Evolutionary conservation across 306 rosid species (phyloP), one percentile per base, ranked within the genome.

Genomic region (Cucurbita pepo): DNA sequence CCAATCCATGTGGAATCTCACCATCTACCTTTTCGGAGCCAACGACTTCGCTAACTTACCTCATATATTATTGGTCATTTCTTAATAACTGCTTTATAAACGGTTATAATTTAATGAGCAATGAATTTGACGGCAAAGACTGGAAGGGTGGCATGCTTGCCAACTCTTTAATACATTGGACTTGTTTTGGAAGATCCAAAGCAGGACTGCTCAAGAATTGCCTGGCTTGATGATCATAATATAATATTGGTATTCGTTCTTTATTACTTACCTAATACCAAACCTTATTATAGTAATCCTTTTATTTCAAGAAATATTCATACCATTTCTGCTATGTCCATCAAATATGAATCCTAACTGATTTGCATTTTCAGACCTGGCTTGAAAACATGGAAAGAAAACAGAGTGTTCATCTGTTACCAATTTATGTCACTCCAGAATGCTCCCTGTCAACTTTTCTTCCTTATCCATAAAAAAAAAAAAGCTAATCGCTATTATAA

Each of bases 131-230:
- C 65, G 81, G 82, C 82, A 82, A 86, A 89, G 82, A 85, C 90
- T 85, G 82, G 88, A 54, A 79, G 30, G 19, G 43, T 76, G 91
- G 86, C 96, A 85, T 87, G 90, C 45, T 80, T 80, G 81, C 84
- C 86, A 81, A 56, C 88, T 76, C 78, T 25, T 69, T 83, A 69
- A 59, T 60, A 75, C 43, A 51, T 76, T 74, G 76, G 40, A 61
- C 60, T 69, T 45, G 45, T 50, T 15, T 52, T 71, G 77, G 65
- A 76, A 21, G 60, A 15, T 69, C 74, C 58, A 69, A 48, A 25
- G 74, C 74, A 69, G 74, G 50, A 69, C 25, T 14, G 58, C 74
- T 50, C 45, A 30, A 69, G 16, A 69, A 48, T 48, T 30, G 45
- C 44, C 58, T 50, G 58, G 58, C 15, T 69, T 15, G 38, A 69